Conservation (phyloP, 1,139 yeast species). For the Tardiomyces digboiensis region DNA sequence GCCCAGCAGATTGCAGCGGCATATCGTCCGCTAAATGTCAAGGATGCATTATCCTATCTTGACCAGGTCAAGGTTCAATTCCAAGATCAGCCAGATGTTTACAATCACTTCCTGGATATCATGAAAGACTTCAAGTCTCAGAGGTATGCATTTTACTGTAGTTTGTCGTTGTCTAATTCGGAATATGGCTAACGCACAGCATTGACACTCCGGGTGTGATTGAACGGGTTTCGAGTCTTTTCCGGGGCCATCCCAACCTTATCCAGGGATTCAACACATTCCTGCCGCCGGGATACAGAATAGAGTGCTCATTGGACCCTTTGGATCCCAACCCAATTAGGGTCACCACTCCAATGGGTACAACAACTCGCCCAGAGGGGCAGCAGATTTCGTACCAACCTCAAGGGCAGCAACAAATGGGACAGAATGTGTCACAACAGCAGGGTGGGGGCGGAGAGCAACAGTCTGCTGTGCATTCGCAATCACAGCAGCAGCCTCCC, state of each 20-base stretch:
- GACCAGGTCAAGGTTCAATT: constrained; percentile 96
- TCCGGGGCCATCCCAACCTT: constrained; percentile 85
- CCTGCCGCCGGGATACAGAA: constrained; percentile 92
- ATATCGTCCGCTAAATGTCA: constrained; percentile 88
- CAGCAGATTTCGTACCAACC: constrained; percentile 10
- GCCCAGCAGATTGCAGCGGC: constrained; percentile 26
- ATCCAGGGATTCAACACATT: constrained; percentile 97
- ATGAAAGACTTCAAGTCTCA: constrained; percentile 94
- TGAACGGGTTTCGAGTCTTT: constrained; percentile 83
- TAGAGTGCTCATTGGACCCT: constrained; percentile 86
- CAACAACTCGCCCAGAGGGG: constrained; percentile 58
- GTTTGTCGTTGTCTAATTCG: constrained; percentile 3
- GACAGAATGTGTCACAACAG: constrained; percentile 6
- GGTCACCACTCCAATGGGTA: constrained; percentile 94
- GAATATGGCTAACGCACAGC: too few relatives aligned
- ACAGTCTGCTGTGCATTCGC: constrained; percentile 10
- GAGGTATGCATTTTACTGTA: constrained; percentile 41
- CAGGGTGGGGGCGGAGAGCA: constrained; percentile 5
- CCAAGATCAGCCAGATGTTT: constrained; percentile 87
- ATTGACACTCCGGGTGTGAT: constrained; percentile 99
- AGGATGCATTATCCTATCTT: constrained; percentile 89
- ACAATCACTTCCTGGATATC: constrained; percentile 90
- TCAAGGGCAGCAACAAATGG: background rate
- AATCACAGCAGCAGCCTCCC: constrained; percentile 14
- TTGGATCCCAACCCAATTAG: constrained; percentile 87